Conservation (phyloP, 78 protist genomes). For the Mastigamoeba balamuthi region DNA sequence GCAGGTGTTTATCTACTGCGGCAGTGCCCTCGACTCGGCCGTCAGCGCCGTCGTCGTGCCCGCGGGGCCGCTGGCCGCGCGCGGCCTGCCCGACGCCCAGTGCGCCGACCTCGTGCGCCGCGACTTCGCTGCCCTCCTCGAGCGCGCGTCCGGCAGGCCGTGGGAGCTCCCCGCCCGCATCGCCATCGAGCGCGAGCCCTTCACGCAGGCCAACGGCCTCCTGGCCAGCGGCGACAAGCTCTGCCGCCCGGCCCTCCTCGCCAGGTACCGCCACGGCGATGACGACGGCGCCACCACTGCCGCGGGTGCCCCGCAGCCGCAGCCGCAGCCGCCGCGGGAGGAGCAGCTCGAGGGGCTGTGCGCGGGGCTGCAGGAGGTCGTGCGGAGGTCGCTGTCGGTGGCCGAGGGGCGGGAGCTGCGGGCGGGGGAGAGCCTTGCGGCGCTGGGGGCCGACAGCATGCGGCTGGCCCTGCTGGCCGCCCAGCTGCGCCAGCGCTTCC, state of each 20-base stretch:
- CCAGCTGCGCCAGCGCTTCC: background rate
- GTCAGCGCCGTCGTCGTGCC: background rate
- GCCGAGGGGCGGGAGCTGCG: no score
- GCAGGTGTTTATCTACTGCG: background rate
- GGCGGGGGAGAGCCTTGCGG: background rate
- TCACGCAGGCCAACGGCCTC: background rate
- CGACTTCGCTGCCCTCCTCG: no score
- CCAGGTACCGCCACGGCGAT: background rate
- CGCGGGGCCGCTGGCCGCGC: no score
- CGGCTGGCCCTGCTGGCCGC: background rate
- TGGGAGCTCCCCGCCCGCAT: no score
- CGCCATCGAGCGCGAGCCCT: background rate
- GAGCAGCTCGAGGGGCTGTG: no score
- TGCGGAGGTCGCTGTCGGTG: background rate
- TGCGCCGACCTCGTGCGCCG: no score
- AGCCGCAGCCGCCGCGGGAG: no score
- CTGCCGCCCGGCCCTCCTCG: background rate
- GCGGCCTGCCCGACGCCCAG: no score
- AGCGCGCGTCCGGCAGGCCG: no score
- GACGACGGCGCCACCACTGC: background rate
- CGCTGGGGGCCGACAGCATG: background rate
- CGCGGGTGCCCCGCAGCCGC: background rate
- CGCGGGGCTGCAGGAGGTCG: background rate
- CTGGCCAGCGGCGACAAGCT: background rate
- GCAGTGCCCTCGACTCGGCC: background rate